Evolutionary conservation across 768 basidiomycete genomes (phyloP), one percentile per base, ranked within the genome.

Genomic region (Rhizopogon sp.): DNA sequence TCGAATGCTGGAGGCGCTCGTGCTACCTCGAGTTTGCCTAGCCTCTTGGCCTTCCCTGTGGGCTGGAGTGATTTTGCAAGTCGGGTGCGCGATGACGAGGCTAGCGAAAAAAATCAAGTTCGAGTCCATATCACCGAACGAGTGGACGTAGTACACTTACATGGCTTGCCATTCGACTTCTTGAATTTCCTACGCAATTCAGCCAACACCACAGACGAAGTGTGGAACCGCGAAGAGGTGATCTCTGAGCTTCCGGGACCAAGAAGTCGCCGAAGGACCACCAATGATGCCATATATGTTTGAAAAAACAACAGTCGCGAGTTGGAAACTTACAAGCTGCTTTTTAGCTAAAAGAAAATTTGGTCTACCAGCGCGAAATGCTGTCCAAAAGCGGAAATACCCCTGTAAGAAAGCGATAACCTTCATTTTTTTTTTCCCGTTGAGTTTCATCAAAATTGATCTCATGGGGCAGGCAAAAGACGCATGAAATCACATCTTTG

Each of bases 41-140:
- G 58, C 43, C 56, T 64, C 39, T 66, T 66, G 6, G 64, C 60
- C 40, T 52, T 66, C 3, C 64, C 64, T 6, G 55, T 59, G 1
- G 66, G 64, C n/a, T 70, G 54, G 39, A 70, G 50, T 10, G 66
- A 67, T 49, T 60, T 58, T 45, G 65, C 65, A 5, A 68, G 67
- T 8, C 69, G 65, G 6, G n/a, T 56, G 14, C 39, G 45, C 13
- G 45, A 8, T 22, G 33, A 13, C 7, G 46, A 37, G 33, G 33
- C 46, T 49, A 33, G 31, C 28, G 7, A 33, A 47, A 35, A 13
- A 16, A 9, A 49, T 8, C 13, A 22, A 35, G 11, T 35, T n/a
- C 16, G 16, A 40, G 14, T n/a, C 7, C 3, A 40, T 5, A 13
- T 11, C 11, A 37, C 5, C 35, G 17, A 41, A 41, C 40, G 40